Base-by-base conservation (phyloP, 108 stramenopile species). In the Epithemia pelagica region DNA sequence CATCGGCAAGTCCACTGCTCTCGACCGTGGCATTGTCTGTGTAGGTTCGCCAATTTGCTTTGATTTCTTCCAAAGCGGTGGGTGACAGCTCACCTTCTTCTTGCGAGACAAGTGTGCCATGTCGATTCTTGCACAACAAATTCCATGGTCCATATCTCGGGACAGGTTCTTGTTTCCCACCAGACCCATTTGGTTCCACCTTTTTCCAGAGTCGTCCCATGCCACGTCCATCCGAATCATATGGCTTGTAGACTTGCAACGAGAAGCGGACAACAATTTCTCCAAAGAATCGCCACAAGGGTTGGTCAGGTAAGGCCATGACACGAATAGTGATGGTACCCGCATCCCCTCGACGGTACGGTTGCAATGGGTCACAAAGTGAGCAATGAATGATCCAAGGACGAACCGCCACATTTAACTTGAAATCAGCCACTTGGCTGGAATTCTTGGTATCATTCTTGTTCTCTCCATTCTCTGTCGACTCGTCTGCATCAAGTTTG, bases 331-430 rank as follows among this genome's bases (percentile, higher is more conserved):
- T 82, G 67, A 89, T 73, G 21, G 85, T 80, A 8, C 92, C 92
- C 0, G 78, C 80, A 64, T 90, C 92, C 7, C 87, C 88, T 30
- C 87, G 67, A 37, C 87, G 82, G 58, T 90, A 93, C 10, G 92
- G 92, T 66, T 93, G 92, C 27, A 73, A 73, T 1, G 92, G 86
- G 64, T 93, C 92, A 59, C 92, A 90, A 3, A 90, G 65, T 62
- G 87, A 83, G 37, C 85, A 79, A 53, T 93, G 85, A 28, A 93
- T 7, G 22, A 93, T 68, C 86, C 87, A 93, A 52, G 92, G 92
- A 76, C 90, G 92, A 15, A 80, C 83, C 23, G 74, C 81, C 46
- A 92, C 85, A 55, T 72, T 54, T 66, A 92, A 58, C 37, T 46
- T 46, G 15, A 46, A 46, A 46, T 46, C 37, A 46, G 15, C 15